A percentile compares a stretch with the other conserved stretches of the same genome.
These are phyloP conservation scores for Suillus cothurnatus DNA, from an alignment of 768 basidiomycete species.

Conservation along the genomic window DNA sequence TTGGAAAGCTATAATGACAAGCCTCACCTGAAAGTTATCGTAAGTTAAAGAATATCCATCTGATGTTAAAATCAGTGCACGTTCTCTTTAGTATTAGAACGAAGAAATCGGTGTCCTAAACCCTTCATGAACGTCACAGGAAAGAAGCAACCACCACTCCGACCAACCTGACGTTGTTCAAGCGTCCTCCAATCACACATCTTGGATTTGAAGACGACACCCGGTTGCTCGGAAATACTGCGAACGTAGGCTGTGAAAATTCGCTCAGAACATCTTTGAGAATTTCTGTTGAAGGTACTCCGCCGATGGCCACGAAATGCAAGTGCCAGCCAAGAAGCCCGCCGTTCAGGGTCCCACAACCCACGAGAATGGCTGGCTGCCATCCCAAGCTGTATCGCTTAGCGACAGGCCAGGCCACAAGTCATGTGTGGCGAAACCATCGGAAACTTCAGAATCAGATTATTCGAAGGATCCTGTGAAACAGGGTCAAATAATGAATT, in stretches of 20 bases:
- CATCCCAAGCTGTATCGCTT: not conserved
- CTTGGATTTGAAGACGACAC: not conserved
- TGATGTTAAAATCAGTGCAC: not conserved
- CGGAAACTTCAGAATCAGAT: not conserved
- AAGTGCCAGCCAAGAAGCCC: not conserved
- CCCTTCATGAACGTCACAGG: not conserved
- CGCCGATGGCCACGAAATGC: not conserved
- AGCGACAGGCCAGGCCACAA: not conserved
- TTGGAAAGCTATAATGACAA: not conserved
- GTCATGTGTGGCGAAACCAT: not conserved
- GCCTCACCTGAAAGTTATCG: not conserved
- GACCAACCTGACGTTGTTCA: not conserved
- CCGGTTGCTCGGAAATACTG: not conserved
- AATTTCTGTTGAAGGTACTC: not conserved
- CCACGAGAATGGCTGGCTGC: not conserved
- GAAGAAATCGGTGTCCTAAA: not conserved
- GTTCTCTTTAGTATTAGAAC: not conserved
- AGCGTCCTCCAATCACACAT: not conserved
- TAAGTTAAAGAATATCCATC: not conserved
- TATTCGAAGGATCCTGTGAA: not conserved
- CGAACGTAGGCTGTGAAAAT: no score
- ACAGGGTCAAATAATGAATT: not conserved
- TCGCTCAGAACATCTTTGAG: not conserved
- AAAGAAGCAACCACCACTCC: no score
- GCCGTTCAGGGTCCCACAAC: not conserved